Conservation (phyloP, 306 rosid genomes). For the Betula pendula region DNA sequence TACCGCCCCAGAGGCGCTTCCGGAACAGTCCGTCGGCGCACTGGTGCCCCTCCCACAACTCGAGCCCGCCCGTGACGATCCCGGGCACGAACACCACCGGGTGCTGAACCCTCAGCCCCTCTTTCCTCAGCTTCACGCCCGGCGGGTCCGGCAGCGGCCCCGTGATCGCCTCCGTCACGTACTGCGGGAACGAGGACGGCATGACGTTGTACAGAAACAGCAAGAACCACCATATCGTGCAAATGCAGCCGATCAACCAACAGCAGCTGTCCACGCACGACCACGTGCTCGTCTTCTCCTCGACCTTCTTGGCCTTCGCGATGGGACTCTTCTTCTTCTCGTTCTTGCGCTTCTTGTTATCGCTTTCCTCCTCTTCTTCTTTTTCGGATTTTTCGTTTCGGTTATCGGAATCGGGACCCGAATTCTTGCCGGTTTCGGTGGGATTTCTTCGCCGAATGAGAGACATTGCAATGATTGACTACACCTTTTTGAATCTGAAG, state of each 20-base stretch:
- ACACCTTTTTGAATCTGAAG: background rate
- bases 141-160: slow-evolving; percentile 85
- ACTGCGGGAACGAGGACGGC: slow-evolving; percentile 81
- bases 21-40: slow-evolving; percentile 77
- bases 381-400: slow-evolving; percentile 8
- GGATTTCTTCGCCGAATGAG: slow-evolving; percentile 58
- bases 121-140: slow-evolving; percentile 65
- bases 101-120: slow-evolving; percentile 63
- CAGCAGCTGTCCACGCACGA: slow-evolving; percentile 75
- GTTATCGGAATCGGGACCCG: slow-evolving; percentile 28
- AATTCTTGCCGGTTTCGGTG: slow-evolving; percentile 37
- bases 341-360: slow-evolving; percentile 7
- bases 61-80: slow-evolving; percentile 81
- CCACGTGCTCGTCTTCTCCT: slow-evolving; percentile 48
- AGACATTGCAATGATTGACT: slow-evolving; percentile 39
- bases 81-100: slow-evolving; percentile 88
- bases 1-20: slow-evolving; percentile 83
- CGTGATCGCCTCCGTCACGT: slow-evolving; percentile 64
- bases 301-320: slow-evolving; percentile 20
- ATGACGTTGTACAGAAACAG: slow-evolving; percentile 62
- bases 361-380: slow-evolving; percentile 12
- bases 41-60: slow-evolving; percentile 81
- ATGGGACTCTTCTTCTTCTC: background rate
- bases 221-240: slow-evolving; percentile 74
- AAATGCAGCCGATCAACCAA: slow-evolving; percentile 69